Base-by-base conservation (phyloP, 2,329 filamentous ascomycete genomes). In the Exophiala aquamarina region DNA sequence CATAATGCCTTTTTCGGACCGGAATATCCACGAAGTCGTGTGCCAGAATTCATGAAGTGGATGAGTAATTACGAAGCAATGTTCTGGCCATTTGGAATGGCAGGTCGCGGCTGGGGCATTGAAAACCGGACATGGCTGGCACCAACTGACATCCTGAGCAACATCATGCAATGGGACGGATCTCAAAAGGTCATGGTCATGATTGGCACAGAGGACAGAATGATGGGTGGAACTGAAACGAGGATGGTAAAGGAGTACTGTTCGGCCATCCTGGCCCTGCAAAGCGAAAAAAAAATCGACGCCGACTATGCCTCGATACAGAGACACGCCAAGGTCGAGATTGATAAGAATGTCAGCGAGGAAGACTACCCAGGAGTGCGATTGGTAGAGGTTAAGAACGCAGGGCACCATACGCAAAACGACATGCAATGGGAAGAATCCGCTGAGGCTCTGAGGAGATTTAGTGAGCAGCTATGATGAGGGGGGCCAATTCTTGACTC, bases 321-420 rank as follows among this genome's bases (percentile, higher is more conserved):
- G 11, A 3, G 9, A 11, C 11, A 2, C 14, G 19, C 7, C 19
- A 17, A 8, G n/a, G 35, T 46, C 11, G n/a, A 36, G 13, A n/a
- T 21, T n/a, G 18, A 10, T 21, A 32, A 23, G 17, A 7, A 20
- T 6, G 38, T 42, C 13, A 47, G 9, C 4, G 44, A 47, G 21
- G 20, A 31, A n/a, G 31, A 32, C n/a, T 14, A 43, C 9, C 36
- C 29, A 9, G 72, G 70, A 1, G 72, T 78, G 8, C 59, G 63
- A 37, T 61, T 74, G 37, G 66, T 56, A 13, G 61, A 72, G 36
- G 71, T 78, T 1, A 62, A 67, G 3, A 69, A 67, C 2, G 66
- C 74, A 3, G 76, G 71, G 2, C 76, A 81, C 59, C 76, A 81
- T 61, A 50, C 79, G 35, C 75, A 79, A 58, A 77, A 80, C 45